Evolutionary conservation across 1,284 basidiomycete species (phyloP).

Genomic region (Ceratobasidium sp.): DNA sequence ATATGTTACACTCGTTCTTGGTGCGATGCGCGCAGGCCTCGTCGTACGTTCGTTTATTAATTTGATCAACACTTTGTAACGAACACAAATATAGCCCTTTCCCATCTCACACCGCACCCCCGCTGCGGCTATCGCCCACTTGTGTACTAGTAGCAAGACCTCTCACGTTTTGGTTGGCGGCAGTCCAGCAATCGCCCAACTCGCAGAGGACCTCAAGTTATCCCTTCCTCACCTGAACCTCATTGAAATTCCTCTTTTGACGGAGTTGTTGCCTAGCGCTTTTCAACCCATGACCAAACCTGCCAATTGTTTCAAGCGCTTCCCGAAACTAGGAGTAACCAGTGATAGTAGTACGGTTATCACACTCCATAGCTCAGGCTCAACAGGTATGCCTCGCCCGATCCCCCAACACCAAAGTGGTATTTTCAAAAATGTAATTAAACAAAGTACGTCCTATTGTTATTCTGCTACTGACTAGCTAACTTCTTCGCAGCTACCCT

Average conservation of each 20-base stretch:
- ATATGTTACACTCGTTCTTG: slow-evolving; percentile 6
- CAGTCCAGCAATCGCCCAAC: neutral
- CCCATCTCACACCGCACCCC: neutral
- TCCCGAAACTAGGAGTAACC: too few relatives aligned
- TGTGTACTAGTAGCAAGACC: neutral
- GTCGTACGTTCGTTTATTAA: neutral
- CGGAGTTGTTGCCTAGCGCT: neutral
- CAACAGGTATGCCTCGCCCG: neutral
- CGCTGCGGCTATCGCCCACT: neutral
- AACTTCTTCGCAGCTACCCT: too few relatives aligned
- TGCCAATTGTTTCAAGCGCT: neutral
- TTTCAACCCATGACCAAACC: neutral
- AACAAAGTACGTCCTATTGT: neutral
- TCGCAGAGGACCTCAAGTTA: neutral
- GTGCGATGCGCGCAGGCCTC: slow-evolving; percentile 4
- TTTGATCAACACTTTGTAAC: neutral
- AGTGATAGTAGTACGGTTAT: neutral
- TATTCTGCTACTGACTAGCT: too few relatives aligned
- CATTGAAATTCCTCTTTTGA: neutral
- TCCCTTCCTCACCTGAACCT: neutral
- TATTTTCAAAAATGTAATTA: slow-evolving; percentile 15
- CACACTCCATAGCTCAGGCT: slow-evolving; percentile 9
- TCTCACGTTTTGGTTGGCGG: neutral
- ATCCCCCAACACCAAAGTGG: neutral
- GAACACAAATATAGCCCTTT: neutral